phyloP scores from a whole-genome alignment of 2,329 filamentous ascomycete genomes.

The Simplicillium aogashimaense region DNA sequence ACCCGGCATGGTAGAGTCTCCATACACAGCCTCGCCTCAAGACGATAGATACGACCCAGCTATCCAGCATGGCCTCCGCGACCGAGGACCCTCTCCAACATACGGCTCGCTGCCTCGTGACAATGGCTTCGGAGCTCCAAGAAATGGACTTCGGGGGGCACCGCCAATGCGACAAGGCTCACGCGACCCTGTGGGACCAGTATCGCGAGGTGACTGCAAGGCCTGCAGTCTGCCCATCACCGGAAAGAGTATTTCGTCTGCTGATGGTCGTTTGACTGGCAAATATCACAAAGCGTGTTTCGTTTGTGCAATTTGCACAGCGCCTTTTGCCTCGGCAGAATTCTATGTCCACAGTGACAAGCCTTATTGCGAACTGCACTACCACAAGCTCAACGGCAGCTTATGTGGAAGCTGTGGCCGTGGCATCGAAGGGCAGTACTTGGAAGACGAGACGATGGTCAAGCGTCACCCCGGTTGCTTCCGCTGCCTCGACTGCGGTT shows the following conservation, averaged over 20 bases:
- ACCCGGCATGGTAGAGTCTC: conserved; percentile 17
- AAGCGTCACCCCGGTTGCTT: conserved; percentile 89
- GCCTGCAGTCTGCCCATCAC: conserved; percentile 70
- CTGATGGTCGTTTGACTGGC: conserved; percentile 82
- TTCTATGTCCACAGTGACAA: conserved; percentile 86
- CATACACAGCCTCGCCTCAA: conserved; percentile 14
- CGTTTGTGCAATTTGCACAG: conserved; percentile 73
- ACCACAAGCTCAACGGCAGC: conserved; percentile 83
- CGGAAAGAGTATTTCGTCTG: conserved; percentile 88
- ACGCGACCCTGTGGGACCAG: conserved; percentile 25
- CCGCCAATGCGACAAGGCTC: conserved; percentile 22
- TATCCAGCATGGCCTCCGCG: conserved; percentile 11
- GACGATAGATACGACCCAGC: conserved; percentile 13
- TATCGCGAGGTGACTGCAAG: conserved; percentile 67
- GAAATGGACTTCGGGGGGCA: conserved; percentile 3
- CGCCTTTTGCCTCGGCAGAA: conserved; percentile 75
- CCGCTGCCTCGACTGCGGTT: conserved; percentile 68
- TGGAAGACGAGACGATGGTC: conserved; percentile 66
- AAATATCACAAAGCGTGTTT: conserved; percentile 95
- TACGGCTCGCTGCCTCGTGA: conserved; percentile 3
- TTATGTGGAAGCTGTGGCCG: conserved; percentile 69
- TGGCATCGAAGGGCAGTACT: conserved; percentile 89
- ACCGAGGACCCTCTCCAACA: not conserved
- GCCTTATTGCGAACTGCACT: conserved; percentile 87
- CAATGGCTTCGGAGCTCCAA: conserved; percentile 7